These are phyloP conservation scores for Fusarium sp. DNA, from an alignment of 2,329 filamentous ascomycete species.

Conservation along the genomic window DNA sequence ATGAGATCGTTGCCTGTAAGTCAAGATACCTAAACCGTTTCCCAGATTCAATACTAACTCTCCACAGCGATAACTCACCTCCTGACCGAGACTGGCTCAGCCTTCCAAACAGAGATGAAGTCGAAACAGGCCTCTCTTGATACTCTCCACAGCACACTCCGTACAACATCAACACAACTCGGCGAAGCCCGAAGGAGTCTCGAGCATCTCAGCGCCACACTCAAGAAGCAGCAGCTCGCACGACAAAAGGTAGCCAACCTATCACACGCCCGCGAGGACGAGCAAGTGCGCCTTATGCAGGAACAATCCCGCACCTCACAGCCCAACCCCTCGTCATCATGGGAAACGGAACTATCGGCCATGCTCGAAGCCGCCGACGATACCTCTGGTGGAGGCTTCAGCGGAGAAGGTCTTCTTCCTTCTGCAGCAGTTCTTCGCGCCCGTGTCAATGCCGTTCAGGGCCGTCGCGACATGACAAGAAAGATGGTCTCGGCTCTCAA, in stretches of 20 bases:
- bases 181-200: constrained; percentile 80
- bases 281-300: constrained; percentile 63
- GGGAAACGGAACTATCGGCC: constrained; percentile 65
- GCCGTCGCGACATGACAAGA: constrained; percentile 74
- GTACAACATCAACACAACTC: constrained; percentile 81
- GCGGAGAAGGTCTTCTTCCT: constrained; percentile 61
- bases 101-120: constrained; percentile 83
- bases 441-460: constrained; percentile 75
- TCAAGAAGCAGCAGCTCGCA: constrained; percentile 72
- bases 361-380: constrained; percentile 58
- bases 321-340: constrained; percentile 59
- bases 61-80: constrained; percentile 80
- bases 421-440: constrained; percentile 71
- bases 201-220: constrained; percentile 74
- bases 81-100: constrained; percentile 79
- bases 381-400: constrained; percentile 49
- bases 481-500: constrained; percentile 77
- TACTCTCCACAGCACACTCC: constrained; percentile 81
- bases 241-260: constrained; percentile 83
- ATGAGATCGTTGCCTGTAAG: constrained; percentile 83
- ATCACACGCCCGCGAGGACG: constrained; percentile 76
- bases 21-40: constrained; percentile 31
- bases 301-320: constrained; percentile 53
- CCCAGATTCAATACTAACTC: not conserved
- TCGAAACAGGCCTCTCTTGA: constrained; percentile 88